Evolutionary conservation across 2,329 filamentous ascomycete genomes (phyloP).

Genomic region (Trichoderma oligosporum): DNA sequence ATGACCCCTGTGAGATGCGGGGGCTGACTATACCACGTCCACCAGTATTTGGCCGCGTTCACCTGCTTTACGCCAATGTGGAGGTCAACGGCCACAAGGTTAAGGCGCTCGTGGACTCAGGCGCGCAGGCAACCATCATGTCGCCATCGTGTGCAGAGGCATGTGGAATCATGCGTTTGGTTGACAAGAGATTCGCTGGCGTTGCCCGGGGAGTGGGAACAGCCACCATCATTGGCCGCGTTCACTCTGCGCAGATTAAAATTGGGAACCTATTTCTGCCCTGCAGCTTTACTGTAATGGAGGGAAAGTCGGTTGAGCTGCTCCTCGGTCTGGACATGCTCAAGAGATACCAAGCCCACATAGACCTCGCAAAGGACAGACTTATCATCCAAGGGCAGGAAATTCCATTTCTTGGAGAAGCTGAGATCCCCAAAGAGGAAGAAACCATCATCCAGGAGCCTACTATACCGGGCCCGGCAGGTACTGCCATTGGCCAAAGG

Average conservation of each 20-base stretch:
- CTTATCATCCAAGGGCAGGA: conserved; percentile 85
- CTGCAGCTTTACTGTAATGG: conserved; percentile 98
- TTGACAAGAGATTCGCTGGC: conserved; percentile 87
- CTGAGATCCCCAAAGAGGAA: conserved; percentile 83
- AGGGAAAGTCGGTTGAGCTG: conserved; percentile 93
- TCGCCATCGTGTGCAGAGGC: conserved; percentile 85
- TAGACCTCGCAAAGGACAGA: conserved; percentile 80
- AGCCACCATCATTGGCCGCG: conserved; percentile 87
- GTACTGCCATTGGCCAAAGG: conserved; percentile 80
- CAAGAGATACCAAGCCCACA: conserved; percentile 88
- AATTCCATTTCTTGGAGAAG: conserved; percentile 85
- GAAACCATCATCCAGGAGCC: conserved; percentile 79
- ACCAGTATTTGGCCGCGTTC: conserved; percentile 85
- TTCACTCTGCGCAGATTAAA: conserved; percentile 92
- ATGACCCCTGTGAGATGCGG: conserved; percentile 10
- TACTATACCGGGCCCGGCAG: conserved; percentile 76
- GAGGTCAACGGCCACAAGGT: conserved; percentile 90
- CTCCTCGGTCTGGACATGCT: conserved; percentile 94
- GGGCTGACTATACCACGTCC: conserved; percentile 18
- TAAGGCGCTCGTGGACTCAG: conserved; percentile 95
- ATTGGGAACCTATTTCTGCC: conserved; percentile 83
- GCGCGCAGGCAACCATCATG: conserved; percentile 98
- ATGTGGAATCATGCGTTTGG: conserved; percentile 93
- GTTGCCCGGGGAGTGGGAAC: conserved; percentile 93
- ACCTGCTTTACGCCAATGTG: conserved; percentile 94